Evolutionary conservation across 2,329 filamentous ascomycete species (phyloP), one percentile per base, ranked within the genome.

Genomic region (Hypoxylon sp.): DNA sequence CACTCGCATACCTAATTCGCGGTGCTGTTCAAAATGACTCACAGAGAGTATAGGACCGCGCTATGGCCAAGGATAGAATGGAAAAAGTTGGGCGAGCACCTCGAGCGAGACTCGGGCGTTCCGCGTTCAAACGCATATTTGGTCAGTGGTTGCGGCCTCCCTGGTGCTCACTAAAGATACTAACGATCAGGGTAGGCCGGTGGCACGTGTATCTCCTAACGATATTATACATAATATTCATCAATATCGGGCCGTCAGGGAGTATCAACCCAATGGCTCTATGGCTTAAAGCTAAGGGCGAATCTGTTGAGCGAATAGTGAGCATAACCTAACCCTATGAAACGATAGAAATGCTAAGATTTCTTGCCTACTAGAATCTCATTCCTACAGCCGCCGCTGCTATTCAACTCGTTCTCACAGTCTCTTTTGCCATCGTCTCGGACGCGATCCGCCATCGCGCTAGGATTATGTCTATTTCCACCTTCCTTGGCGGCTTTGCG

Each of bases 341-440:
- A 14, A 13, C 0, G 14, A 19, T 24, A 13, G 22, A 22, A 44
- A 42, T 35, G 33, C 24, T 61, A 67, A 65, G 17, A 11, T 13
- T 10, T 1, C 10, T 6, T 48, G 47, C 19, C 14, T 14, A 33
- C 10, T 19, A 79, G 78, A 86, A 86, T 54, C 83, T 83, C 48
- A 84, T 85, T 24, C 83, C 84, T 0, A 85, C 83, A 0, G 80
- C 80, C 1, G 80, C 83, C 5, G 81, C 80, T 31, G 86, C 83
- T 0, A 82, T 89, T 1, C 85, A 87, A 65, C 82, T 88, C 0
- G 80, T 87, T 1, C 82, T 83, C 2, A 88, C 87, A 0, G 78
- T 89, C 0, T 72, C 79, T 4, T 86, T 86, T 68, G 86, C 86
- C 8, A 87, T 86, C 79, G 79, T 83, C 2, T 88, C 85, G 9